phyloP scores from a whole-genome alignment of 2,329 filamentous ascomycete species.

The Epichloe coenophiala region DNA sequence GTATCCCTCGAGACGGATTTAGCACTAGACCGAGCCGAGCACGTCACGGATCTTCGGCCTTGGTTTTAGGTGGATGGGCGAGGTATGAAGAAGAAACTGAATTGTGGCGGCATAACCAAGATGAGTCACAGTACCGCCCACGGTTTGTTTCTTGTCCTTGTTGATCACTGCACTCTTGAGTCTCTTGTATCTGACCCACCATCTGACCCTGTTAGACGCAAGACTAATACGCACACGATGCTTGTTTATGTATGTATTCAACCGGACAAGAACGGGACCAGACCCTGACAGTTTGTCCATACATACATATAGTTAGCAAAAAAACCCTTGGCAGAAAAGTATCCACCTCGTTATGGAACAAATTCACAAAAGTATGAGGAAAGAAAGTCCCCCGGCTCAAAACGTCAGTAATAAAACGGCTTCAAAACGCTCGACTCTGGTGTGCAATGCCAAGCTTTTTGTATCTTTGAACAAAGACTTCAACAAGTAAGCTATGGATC shows the following conservation, averaged over 20 bases:
- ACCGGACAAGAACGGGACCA: neutral
- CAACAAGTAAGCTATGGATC: neutral
- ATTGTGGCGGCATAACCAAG: neutral
- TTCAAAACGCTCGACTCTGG: neutral
- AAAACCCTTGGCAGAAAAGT: neutral
- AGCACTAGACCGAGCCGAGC: neutral
- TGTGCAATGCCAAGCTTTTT: too few species aligned
- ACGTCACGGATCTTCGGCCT: neutral
- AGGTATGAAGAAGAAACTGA: neutral
- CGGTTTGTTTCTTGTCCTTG: neutral
- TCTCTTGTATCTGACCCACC: neutral
- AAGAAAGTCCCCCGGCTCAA: neutral
- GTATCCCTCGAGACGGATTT: neutral
- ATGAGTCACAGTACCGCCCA: neutral
- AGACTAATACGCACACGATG: neutral
- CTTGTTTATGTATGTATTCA: neutral
- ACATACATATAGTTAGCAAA: too few species aligned
- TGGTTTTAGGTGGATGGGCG: neutral
- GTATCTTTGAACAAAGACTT: too few species aligned
- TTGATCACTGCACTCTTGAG: too few species aligned
- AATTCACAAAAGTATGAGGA: neutral
- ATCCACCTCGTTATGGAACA: neutral
- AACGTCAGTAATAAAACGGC: neutral
- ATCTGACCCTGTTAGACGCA: neutral
- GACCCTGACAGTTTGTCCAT: neutral